A percentile compares a stretch with the other conserved stretches of the same genome.
Evolutionary conservation across 352 stramenopile species (phyloP).

Genomic region (Globisporangium splendens): DNA sequence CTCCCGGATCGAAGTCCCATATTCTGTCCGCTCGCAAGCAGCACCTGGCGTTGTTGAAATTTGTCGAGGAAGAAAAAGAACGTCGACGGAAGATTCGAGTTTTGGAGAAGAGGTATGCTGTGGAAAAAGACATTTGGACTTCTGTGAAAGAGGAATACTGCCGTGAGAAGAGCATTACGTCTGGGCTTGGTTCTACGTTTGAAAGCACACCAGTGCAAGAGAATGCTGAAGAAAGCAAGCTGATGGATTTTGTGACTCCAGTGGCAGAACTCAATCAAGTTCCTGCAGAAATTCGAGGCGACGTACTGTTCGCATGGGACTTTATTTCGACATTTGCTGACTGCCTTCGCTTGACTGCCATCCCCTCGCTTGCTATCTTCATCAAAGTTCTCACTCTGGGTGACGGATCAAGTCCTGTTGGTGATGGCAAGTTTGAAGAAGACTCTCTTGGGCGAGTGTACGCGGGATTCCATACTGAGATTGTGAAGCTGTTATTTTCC

Average conservation of each 20-base stretch:
- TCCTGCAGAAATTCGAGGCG: constrained; percentile 35
- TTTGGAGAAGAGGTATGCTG: constrained; percentile 44
- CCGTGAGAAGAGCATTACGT: constrained; percentile 5
- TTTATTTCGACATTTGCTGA: constrained; percentile 74
- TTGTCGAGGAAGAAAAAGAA: constrained; percentile 67
- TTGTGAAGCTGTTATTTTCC: constrained; percentile 46
- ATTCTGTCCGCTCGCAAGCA: constrained; percentile 36
- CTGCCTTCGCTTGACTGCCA: constrained; percentile 39
- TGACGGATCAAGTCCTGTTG: constrained; percentile 44
- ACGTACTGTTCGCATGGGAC: constrained; percentile 78
- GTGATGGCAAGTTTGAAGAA: constrained; percentile 47
- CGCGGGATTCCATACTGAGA: constrained; percentile 45
- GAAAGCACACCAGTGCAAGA: not conserved
- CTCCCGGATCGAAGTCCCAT: constrained; percentile 6
- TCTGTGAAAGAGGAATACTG: constrained; percentile 46
- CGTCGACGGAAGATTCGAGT: constrained; percentile 48
- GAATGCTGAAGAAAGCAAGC: constrained; percentile 2
- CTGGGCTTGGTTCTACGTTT: not conserved
- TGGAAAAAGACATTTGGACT: constrained; percentile 53
- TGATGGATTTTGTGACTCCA: constrained; percentile 22
- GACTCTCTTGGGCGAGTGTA: constrained; percentile 40
- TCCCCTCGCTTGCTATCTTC: constrained; percentile 55
- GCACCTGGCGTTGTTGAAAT: constrained; percentile 55
- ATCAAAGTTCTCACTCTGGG: constrained; percentile 42
- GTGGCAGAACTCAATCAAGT: constrained; percentile 36